phyloP scores from a whole-genome alignment of 208 protist species.

The Wallacemonas rigidus region DNA sequence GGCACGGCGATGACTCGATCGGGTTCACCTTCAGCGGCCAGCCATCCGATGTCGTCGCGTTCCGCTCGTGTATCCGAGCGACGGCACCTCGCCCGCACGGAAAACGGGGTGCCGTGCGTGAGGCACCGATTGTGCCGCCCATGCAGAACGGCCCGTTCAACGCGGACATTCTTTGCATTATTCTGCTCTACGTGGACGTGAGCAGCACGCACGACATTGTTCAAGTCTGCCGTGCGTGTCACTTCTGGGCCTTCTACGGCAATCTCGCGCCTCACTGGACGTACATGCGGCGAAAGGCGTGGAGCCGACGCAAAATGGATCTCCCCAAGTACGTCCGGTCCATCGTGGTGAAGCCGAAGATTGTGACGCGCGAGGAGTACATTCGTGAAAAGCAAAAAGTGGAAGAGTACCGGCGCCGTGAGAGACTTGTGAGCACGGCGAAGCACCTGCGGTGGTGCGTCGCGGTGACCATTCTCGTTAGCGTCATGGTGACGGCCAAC shows the following conservation, averaged over 20 bases:
- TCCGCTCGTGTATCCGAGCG: slow-evolving; percentile 76
- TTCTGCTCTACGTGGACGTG: slow-evolving; percentile 70
- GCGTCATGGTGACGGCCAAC: slow-evolving; percentile 57
- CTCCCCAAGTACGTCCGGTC: slow-evolving; percentile 65
- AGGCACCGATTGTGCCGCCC: slow-evolving; percentile 28
- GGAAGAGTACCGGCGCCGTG: slow-evolving; percentile 54
- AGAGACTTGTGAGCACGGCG: slow-evolving; percentile 49
- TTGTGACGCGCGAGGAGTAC: slow-evolving; percentile 82
- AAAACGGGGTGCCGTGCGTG: slow-evolving; percentile 2
- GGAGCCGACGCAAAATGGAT: slow-evolving; percentile 45
- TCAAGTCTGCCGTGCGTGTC: slow-evolving; percentile 58
- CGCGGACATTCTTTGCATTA: slow-evolving; percentile 68
- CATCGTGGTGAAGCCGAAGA: slow-evolving; percentile 71
- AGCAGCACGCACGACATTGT: slow-evolving; percentile 58
- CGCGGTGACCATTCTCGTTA: slow-evolving; percentile 67
- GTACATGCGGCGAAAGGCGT: slow-evolving; percentile 62
- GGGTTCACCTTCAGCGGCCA: slow-evolving; percentile 70
- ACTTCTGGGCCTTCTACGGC: slow-evolving; percentile 79
- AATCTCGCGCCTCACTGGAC: slow-evolving; percentile 88
- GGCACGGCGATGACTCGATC: slow-evolving; percentile 34
- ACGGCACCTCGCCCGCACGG: slow-evolving; percentile 25
- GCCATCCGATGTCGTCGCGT: slow-evolving; percentile 66
- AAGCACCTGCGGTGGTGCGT: slow-evolving; percentile 76
- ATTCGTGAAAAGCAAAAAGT: slow-evolving; percentile 60
- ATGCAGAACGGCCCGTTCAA: slow-evolving; percentile 69